Base-by-base conservation (phyloP, 2,329 filamentous ascomycete species). In the Penicillium rolfsii region DNA sequence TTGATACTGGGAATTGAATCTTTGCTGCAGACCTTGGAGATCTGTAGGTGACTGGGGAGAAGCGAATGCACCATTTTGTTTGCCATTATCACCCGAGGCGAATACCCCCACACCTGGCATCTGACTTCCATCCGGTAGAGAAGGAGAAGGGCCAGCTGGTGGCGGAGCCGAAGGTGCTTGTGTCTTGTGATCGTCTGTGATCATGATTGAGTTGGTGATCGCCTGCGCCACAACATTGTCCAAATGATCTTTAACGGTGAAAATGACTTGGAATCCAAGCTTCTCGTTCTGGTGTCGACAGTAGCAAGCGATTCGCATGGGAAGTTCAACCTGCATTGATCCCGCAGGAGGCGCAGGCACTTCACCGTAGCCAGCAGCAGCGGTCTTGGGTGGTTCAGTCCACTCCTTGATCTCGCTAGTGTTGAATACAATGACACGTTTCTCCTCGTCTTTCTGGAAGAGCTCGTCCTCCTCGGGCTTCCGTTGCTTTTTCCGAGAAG, bases 151-250 rank as follows among this genome's bases (percentile, higher is more conserved):
- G 5, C 76, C 65, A 46, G 74, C 61, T 59, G 71, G 66, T 60
- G 76, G 66, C 57, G 73, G 71, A 54, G 70, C 79, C 59, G 70
- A 75, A 65, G 82, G 77, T 54, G 82, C 76, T 69, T 91, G 90
- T 7, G 92, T 97, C 80, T 98, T 98, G 81, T 98, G 94, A 72
- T 99, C 94, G 74, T 99, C 94, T 1, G 95, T 98, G 65, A 98
- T 97, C 85, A 97, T 94, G 66, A 98, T 96, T 0, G 92, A 91
- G 58, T 89, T 88, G 22, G 91, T 92, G 66, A 97, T 89, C 55
- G 88, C 87, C 77, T 99, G 94, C 6, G 92, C 91, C 46, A 98
- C 81, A 35, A 97, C 80, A 48, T 87, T 87, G 69, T 89, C 90
- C 64, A 87, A 81, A 71, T 86, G 86, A 76, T 97, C 91, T 73